Base-by-base conservation (phyloP, 192 early-diverging fungal species). In the Backusella circina region DNA sequence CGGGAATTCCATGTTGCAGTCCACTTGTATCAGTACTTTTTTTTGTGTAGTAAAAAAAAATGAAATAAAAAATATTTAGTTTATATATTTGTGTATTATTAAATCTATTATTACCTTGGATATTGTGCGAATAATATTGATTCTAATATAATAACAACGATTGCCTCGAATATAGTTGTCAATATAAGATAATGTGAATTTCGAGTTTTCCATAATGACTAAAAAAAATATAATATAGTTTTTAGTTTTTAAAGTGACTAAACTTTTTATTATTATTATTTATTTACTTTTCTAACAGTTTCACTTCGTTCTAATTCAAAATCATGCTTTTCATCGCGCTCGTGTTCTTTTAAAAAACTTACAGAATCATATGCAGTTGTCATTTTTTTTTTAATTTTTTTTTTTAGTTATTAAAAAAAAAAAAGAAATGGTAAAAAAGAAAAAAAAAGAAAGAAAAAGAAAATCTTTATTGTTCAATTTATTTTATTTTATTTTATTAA, bases 91-190 rank as follows among this genome's bases (percentile, higher is more conserved):
- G 9, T 37, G 28, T 68, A 36, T 18, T 44, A 16, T 30, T 51
- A 54, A 12, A 8, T 35, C 30, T 37, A 51, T 75, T 31, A 61
- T 64, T 54, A 77, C 61, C 18, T 44, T 32, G 37, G 31, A 21
- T 67, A 73, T 67, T 74, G 75, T 68, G 74, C 79, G 28, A 87
- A 83, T 67, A 90, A 76, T 39, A 84, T 77, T 57, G 87, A 73
- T 74, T 91, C 87, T 35, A 92, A 72, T 31, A 74, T 80, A 47
- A 89, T 86, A 69, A 91, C 80, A 30, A 89, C 69, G 10, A 86
- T 35, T 65, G 88, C 88, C 75, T 92, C 85, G 10, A 89, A 39
- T 23, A 86, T 16, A 33, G 85, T 81, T n/a, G 77, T 39, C 10
- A 76, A 26, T 37, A 90, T 70, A 15, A 76, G 70, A 64, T 74